Evolutionary conservation across 2,329 filamentous ascomycete genomes (phyloP).

Genomic region (Alternaria angustiovoidea): DNA sequence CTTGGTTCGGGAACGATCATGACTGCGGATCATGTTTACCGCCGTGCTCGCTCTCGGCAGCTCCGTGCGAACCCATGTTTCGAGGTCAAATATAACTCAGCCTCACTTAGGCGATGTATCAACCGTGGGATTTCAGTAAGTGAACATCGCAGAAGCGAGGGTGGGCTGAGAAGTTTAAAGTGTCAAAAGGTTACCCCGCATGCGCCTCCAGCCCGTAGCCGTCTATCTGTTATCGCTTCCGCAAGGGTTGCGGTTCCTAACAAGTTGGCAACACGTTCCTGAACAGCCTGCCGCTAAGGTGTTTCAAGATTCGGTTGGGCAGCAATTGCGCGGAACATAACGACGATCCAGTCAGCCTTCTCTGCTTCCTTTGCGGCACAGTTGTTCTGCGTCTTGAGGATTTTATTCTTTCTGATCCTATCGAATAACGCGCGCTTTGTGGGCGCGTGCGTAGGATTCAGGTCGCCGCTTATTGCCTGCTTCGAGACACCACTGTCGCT

Average conservation of each 20-base stretch:
- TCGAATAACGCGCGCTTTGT: slow-evolving; percentile 32
- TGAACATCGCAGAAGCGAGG: slow-evolving; percentile 18
- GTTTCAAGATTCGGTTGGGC: slow-evolving; percentile 25
- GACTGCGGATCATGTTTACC: slow-evolving; percentile 11
- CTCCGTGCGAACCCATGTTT: slow-evolving; percentile 11
- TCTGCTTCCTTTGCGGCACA: slow-evolving; percentile 18
- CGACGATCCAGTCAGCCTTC: slow-evolving; percentile 22
- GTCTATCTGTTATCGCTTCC: slow-evolving; percentile 19
- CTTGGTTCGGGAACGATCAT: slow-evolving; percentile 5
- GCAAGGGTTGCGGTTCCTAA: slow-evolving; percentile 17
- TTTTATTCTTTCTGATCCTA: slow-evolving; percentile 17
- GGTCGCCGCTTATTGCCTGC: slow-evolving; percentile 15
- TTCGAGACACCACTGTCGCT: slow-evolving; percentile 8
- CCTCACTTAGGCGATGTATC: slow-evolving; percentile 7
- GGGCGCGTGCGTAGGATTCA: slow-evolving; percentile 28
- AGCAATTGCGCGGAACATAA: slow-evolving; percentile 15
- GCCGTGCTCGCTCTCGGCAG: slow-evolving; percentile 12
- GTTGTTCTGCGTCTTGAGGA: slow-evolving; percentile 14
- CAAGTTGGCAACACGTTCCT: slow-evolving; percentile 17
- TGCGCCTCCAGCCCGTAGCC: slow-evolving; percentile 17
- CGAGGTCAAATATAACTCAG: slow-evolving; percentile 19
- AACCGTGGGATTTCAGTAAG: slow-evolving; percentile 11
- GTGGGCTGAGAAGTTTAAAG: slow-evolving; percentile 20
- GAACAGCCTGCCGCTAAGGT: slow-evolving; percentile 23
- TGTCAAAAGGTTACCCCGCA: slow-evolving; percentile 29